Conservation (phyloP, 129 eudicot genomes). For the Ambrosia artemisiifolia region DNA sequence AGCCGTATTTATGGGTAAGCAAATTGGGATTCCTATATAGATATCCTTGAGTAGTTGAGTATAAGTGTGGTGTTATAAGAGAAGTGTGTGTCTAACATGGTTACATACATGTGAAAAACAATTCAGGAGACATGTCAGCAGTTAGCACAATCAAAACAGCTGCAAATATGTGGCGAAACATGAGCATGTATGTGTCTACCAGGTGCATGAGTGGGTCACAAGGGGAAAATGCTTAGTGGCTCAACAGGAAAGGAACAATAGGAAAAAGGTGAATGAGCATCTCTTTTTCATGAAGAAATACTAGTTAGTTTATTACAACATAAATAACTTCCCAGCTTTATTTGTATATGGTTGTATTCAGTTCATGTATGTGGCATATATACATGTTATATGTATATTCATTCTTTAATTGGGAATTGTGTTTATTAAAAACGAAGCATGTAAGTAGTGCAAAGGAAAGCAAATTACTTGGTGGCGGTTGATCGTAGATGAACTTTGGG, state of each 20-base stretch:
- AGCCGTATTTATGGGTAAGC: slow-evolving; percentile 12
- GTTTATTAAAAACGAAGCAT: too few species aligned
- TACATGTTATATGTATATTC: too few species aligned
- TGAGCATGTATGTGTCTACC: not conserved
- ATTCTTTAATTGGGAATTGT: too few species aligned
- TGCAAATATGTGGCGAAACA: not conserved
- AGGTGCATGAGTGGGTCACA: not conserved
- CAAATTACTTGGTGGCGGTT: too few species aligned
- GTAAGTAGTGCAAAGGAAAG: too few species aligned
- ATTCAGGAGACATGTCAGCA: not conserved
- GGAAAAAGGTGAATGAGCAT: not conserved
- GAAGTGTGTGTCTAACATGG: slow-evolving; percentile 22
- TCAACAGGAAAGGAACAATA: not conserved
- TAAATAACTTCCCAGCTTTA: not conserved
- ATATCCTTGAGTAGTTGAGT: not conserved
- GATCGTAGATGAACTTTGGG: too few species aligned
- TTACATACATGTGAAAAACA: not conserved
- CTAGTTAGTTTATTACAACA: not conserved
- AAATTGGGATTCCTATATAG: not conserved
- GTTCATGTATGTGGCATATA: too few species aligned
- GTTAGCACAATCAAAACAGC: not conserved
- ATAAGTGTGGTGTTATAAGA: slow-evolving; percentile 26
- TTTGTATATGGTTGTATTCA: too few species aligned
- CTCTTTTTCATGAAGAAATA: not conserved
- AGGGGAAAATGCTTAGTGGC: slow-evolving; percentile 1